Conservation (phyloP, 805 yeast species). For the Starmerella stellata region DNA sequence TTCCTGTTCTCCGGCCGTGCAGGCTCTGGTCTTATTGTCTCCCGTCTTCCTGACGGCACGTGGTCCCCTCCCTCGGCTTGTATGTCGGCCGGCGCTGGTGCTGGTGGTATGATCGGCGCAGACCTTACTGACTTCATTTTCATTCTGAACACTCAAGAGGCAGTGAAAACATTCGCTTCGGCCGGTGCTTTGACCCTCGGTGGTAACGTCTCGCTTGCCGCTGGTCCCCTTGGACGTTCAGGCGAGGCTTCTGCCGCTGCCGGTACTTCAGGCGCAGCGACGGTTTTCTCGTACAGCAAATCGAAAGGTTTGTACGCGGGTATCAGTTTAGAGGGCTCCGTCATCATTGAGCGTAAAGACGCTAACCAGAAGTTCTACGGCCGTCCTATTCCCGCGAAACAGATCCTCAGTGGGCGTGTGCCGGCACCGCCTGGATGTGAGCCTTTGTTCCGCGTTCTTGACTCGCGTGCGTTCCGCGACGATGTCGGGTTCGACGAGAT, state of each 20-base stretch:
- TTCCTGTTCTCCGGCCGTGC: constrained; percentile 92
- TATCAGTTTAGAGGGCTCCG: constrained; percentile 91
- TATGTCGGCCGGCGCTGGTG: constrained; percentile 94
- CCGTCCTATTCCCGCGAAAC: constrained; percentile 66
- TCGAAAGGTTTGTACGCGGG: constrained; percentile 96
- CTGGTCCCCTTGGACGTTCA: constrained; percentile 92
- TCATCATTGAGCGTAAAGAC: constrained; percentile 89
- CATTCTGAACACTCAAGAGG: constrained; percentile 67
- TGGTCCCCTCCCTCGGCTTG: constrained; percentile 98
- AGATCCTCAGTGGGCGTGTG: constrained; percentile 68
- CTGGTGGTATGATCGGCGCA: constrained; percentile 94
- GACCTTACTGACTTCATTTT: constrained; percentile 93
- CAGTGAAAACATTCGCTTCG: constrained; percentile 87
- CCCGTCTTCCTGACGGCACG: constrained; percentile 79
- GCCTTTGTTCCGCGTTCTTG: constrained; percentile 66
- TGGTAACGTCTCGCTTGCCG: constrained; percentile 87
- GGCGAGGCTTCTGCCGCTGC: constrained; percentile 97
- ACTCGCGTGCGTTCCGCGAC: constrained; percentile 58
- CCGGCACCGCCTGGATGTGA: constrained; percentile 87
- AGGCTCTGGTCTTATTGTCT: constrained; percentile 90
- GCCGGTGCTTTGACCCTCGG: constrained; percentile 88
- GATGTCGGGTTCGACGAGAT: constrained; percentile 31
- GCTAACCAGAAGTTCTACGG: constrained; percentile 94
- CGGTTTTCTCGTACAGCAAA: constrained; percentile 83
- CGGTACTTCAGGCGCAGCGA: constrained; percentile 67